These are phyloP conservation scores for Venturia oleaginea DNA, from an alignment of 2,329 filamentous ascomycete genomes.

Conservation along the genomic window DNA sequence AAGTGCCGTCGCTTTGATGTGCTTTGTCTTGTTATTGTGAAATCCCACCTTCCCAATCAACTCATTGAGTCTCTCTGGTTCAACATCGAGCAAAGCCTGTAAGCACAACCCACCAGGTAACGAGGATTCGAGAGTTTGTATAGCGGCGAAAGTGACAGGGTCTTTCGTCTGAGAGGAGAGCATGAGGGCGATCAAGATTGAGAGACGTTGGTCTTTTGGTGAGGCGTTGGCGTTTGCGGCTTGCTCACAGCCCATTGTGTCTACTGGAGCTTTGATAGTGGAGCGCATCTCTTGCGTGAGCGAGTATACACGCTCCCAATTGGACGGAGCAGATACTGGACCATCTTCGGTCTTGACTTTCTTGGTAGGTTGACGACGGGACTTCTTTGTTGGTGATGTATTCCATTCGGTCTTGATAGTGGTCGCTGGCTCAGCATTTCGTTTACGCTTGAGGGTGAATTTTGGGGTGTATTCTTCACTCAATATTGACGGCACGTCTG, in stretches of 20 bases:
- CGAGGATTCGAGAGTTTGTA: slow-evolving; percentile 67
- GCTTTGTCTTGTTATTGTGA: slow-evolving; percentile 88
- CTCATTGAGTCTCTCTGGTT: slow-evolving; percentile 57
- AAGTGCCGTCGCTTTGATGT: slow-evolving; percentile 64
- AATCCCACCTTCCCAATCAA: slow-evolving; percentile 82
- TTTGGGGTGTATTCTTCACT: neutral
- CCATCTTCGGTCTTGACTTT: slow-evolving; percentile 3
- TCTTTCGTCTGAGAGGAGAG: slow-evolving; percentile 89
- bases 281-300: slow-evolving; percentile 64
- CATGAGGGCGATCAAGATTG: slow-evolving; percentile 83
- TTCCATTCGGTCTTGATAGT: neutral
- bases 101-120: slow-evolving; percentile 61
- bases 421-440: neutral
- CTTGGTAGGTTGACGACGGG: slow-evolving; percentile 13
- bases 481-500: neutral
- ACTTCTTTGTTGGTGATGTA: slow-evolving; percentile 1
- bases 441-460: slow-evolving; percentile 10
- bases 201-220: slow-evolving; percentile 60
- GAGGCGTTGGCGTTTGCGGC: slow-evolving; percentile 49
- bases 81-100: slow-evolving; percentile 65
- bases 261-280: slow-evolving; percentile 51
- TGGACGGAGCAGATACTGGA: slow-evolving; percentile 49
- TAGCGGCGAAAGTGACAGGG: slow-evolving; percentile 76
- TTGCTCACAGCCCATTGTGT: slow-evolving; percentile 92
- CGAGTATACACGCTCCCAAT: slow-evolving; percentile 78